These are phyloP conservation scores for Lepidium didymum DNA, from an alignment of 345 rosid genomes.

Conservation along the genomic window DNA sequence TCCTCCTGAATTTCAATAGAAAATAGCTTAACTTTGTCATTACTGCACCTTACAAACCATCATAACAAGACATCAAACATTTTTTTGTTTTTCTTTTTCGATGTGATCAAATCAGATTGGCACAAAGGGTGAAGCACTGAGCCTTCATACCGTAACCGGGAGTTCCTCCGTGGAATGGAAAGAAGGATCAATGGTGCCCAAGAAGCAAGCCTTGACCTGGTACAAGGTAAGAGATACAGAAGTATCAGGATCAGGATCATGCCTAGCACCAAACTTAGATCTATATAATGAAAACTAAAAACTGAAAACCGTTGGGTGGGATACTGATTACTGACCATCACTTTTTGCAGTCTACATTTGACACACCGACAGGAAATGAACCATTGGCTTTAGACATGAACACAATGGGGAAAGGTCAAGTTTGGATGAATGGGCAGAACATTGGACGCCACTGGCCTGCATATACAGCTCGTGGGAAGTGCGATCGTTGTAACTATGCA, in stretches of 20 bases:
- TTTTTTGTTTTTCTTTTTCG: too few species aligned
- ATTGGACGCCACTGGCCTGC: conserved; percentile 32
- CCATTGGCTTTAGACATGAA: conserved; percentile 36
- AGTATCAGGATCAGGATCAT: background rate
- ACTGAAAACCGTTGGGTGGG: background rate
- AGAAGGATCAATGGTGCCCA: conserved; percentile 30
- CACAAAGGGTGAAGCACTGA: conserved; percentile 65
- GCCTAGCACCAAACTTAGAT: background rate
- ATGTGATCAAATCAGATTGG: conserved; percentile 44
- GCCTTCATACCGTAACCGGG: conserved; percentile 38
- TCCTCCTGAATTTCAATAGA: background rate
- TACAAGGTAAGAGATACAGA: conserved; percentile 51
- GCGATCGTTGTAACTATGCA: conserved; percentile 17
- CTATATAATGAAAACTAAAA: background rate
- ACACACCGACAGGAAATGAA: conserved; percentile 9
- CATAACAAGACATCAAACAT: too few species aligned
- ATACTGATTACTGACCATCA: conserved; percentile 1
- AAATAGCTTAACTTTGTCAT: background rate
- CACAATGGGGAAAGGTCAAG: conserved; percentile 33
- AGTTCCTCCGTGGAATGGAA: conserved; percentile 48
- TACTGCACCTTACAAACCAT: background rate
- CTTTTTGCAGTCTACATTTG: conserved; percentile 26
- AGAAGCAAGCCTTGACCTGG: conserved; percentile 65
- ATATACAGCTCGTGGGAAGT: conserved; percentile 19
- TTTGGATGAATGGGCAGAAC: conserved; percentile 30